A percentile compares a stretch with the other conserved stretches of the same genome.
These are phyloP conservation scores for Metarhizium guizhouense DNA, from an alignment of 2,329 filamentous ascomycete genomes.

Conservation along the genomic window DNA sequence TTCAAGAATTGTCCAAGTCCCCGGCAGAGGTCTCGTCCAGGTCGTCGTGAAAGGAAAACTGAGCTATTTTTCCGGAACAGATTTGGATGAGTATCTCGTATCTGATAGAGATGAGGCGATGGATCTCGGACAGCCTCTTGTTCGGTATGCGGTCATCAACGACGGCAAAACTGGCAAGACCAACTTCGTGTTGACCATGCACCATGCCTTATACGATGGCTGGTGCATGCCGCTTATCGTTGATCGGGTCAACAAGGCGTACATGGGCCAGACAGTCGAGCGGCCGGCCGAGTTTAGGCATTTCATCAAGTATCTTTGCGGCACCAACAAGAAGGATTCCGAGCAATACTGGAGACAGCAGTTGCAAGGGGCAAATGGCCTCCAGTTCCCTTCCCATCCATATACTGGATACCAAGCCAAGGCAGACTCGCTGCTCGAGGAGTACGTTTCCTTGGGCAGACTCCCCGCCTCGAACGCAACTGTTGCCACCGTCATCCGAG, in stretches of 20 bases:
- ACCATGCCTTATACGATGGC: conserved; percentile 49
- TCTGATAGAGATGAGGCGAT: conserved; percentile 30
- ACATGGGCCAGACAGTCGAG: conserved; percentile 20
- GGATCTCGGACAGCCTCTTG: conserved; percentile 35
- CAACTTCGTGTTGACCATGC: conserved; percentile 44
- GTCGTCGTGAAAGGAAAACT: conserved; percentile 34
- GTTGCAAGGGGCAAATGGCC: conserved; percentile 32
- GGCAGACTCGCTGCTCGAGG: conserved; percentile 43
- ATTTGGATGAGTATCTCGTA: conserved; percentile 30
- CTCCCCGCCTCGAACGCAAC: conserved; percentile 33
- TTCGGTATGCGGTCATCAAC: conserved; percentile 34
- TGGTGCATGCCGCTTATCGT: conserved; percentile 45
- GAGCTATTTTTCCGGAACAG: conserved; percentile 22
- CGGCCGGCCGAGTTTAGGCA: conserved; percentile 35
- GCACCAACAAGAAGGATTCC: conserved; percentile 28
- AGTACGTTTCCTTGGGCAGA: conserved; percentile 34
- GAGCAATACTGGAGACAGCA: conserved; percentile 38
- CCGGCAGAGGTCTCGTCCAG: conserved; percentile 34
- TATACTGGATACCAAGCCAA: conserved; percentile 37
- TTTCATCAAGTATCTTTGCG: conserved; percentile 38
- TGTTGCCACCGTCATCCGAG: conserved; percentile 46
- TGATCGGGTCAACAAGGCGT: conserved; percentile 37
- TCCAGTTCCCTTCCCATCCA: conserved; percentile 40
- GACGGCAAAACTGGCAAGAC: conserved; percentile 20
- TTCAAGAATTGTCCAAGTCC: conserved; percentile 39